Percentiles rank a stretch among this genome's conserved stretches.
Conservation (phyloP, 371 early-diverging fungal species). For the Batrachochytrium dendrobatidis region DNA sequence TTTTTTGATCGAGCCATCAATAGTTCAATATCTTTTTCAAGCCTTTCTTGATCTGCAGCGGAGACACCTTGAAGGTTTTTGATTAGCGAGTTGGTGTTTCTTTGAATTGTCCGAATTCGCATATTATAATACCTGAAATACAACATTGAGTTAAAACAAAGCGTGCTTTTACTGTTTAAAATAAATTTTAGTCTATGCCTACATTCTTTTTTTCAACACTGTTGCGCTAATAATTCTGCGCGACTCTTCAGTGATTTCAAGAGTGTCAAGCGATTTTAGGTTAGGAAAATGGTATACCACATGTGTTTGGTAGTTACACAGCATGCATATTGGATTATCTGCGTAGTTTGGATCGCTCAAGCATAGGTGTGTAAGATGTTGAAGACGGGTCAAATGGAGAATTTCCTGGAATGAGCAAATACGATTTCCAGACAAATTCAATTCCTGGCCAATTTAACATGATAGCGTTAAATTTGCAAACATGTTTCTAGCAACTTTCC, state of each 20-base stretch:
- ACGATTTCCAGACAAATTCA: conserved; percentile 44
- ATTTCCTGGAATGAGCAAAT: conserved; percentile 44
- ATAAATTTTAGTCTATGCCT: conserved; percentile 9
- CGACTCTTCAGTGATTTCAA: conserved; percentile 43
- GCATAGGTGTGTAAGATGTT: conserved; percentile 31
- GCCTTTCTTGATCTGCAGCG: conserved; percentile 9
- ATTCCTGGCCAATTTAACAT: conserved; percentile 12
- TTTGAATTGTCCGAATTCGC: conserved; percentile 41
- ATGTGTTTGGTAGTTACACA: conserved; percentile 51
- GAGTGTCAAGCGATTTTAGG: conserved; percentile 34
- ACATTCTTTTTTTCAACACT: conserved; percentile 49
- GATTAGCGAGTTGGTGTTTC: conserved; percentile 42
- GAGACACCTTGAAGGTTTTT: conserved; percentile 23
- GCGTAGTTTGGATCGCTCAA: conserved; percentile 43
- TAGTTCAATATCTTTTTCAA: conserved; percentile 19
- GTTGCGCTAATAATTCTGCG: conserved; percentile 41
- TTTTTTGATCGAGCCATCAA: conserved; percentile 19
- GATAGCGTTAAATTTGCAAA: not conserved
- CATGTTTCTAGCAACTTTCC: not conserved
- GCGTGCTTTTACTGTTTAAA: not conserved
- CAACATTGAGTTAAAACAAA: not conserved
- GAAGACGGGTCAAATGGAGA: conserved; percentile 35
- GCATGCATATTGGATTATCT: conserved; percentile 44
- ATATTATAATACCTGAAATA: conserved; percentile 44
- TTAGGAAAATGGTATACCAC: conserved; percentile 44